Conservation (phyloP, 257 asterid genomes). For the Primulina tabacum region DNA sequence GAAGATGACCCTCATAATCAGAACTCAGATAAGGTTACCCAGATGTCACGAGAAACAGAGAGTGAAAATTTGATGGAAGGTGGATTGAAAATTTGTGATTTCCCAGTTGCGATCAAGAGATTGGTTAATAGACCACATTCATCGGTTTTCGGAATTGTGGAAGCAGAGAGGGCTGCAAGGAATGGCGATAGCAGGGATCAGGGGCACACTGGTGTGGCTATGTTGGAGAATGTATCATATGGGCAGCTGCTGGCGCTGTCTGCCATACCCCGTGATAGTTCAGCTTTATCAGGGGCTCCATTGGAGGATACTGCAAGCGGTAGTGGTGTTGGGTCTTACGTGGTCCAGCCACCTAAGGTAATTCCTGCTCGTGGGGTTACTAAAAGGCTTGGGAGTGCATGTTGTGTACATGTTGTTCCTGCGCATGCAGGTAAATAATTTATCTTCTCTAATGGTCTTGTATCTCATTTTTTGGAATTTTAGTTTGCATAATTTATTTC, state of each 20-base stretch:
- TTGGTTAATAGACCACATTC: conserved; percentile 74
- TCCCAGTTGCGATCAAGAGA: conserved; percentile 70
- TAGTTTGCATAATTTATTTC: too few species aligned
- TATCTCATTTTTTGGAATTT: background rate
- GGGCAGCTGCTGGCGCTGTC: conserved; percentile 92
- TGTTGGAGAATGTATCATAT: conserved; percentile 80
- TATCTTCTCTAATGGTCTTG: background rate
- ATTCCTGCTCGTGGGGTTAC: conserved; percentile 68
- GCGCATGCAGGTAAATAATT: conserved; percentile 74
- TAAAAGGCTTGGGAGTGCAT: conserved; percentile 76
- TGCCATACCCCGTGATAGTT: conserved; percentile 62
- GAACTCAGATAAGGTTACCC: conserved; percentile 38
- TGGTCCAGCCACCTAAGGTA: conserved; percentile 72
- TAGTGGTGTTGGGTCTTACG: conserved; percentile 60
- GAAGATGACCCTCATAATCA: conserved; percentile 47
- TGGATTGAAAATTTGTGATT: conserved; percentile 56
- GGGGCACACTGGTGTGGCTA: conserved; percentile 41
- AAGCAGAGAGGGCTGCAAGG: conserved; percentile 59
- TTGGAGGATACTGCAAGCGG: conserved; percentile 51
- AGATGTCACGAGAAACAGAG: conserved; percentile 38
- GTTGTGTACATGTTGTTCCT: conserved; percentile 75
- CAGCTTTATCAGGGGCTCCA: conserved; percentile 37
- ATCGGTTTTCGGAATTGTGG: conserved; percentile 55
- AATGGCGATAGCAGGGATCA: conserved; percentile 54
- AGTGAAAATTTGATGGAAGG: conserved; percentile 55